Evolutionary conservation across 768 basidiomycete genomes (phyloP).

Genomic region (Leccinum rimulosum): DNA sequence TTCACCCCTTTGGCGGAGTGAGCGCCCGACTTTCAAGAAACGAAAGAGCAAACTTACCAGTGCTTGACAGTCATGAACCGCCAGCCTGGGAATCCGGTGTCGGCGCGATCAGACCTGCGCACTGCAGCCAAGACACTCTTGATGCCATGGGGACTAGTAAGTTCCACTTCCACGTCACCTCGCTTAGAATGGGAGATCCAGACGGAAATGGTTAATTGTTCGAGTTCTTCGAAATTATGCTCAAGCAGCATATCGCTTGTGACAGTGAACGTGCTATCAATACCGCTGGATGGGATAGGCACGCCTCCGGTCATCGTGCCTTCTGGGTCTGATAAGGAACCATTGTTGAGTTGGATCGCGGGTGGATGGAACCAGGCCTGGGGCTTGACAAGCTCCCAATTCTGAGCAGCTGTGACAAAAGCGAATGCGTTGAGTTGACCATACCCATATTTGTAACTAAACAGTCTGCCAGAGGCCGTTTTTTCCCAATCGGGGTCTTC

Average conservation of each 20-base stretch:
- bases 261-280: conserved; percentile 62
- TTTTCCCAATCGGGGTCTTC: conserved; percentile 94
- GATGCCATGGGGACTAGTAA: conserved; percentile 82
- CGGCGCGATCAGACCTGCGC: conserved; percentile 61
- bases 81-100: conserved; percentile 87
- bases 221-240: conserved; percentile 82
- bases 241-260: conserved; percentile 63
- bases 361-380: conserved; percentile 87
- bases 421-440: conserved; percentile 82
- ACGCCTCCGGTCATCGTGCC: conserved; percentile 59
- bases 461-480: conserved; percentile 52
- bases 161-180: conserved; percentile 91
- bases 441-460: conserved; percentile 94
- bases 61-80: conserved; percentile 98
- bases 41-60: conserved; percentile 53
- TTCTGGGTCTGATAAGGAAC: conserved; percentile 47
- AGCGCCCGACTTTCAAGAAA: conserved; percentile 7
- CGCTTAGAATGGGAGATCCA: conserved; percentile 87
- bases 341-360: conserved; percentile 62
- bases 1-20: conserved; percentile 70
- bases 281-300: conserved; percentile 62
- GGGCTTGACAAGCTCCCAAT: conserved; percentile 88
- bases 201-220: conserved; percentile 89
- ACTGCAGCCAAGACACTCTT: conserved; percentile 78
- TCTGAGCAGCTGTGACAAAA: conserved; percentile 76